Base-by-base conservation (phyloP, 192 early-diverging fungal species). In the Cladochytrium replicatum region DNA sequence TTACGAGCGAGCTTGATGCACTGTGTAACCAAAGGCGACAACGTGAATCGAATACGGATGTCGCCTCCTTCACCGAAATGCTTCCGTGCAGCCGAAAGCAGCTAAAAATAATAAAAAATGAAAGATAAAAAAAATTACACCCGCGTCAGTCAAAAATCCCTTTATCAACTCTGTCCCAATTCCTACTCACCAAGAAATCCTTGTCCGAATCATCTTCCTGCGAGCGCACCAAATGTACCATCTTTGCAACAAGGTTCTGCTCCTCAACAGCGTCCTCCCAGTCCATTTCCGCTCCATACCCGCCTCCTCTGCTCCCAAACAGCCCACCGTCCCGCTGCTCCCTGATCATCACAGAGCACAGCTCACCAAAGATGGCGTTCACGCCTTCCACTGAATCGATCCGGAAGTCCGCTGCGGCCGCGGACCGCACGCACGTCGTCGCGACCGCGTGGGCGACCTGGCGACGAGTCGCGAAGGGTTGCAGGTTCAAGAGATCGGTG, bases 221-320 rank as follows among this genome's bases (percentile, higher is more conserved):
- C 5, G 52, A 41, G 29, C 46, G 48, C 6, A 77, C 30, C 43
- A 80, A 41, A 49, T 67, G 61, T 29, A 80, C 77, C 52, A 80
- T 43, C 59, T 67, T 67, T 11, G 91, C 96, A 34, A 96, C 52
- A 58, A 83, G 72, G 2, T 83, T 88, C 58, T 96, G 93, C 64
- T 99, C 93, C 58, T 93, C 90, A 0, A 85, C 79, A 32, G 88
- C 68, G 40, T 93, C 89, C 22, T 95, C 93, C 25, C 87, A 85
- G 58, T 94, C 92, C 27, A 86, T 49, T 11, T 52, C 54, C 28
- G 68, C 47, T 43, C 69, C 70, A 43, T 56, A 57, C 30, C 61
- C 64, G 29, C n/a, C 9, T 0, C 31, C 19, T 30, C 57, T 48
- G 17, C 63, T 69, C 1, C 75, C 78, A 49, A 68, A 71, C 32